Conservation (phyloP, 2,329 filamentous ascomycete genomes). For the Fusarium duplospermum region DNA sequence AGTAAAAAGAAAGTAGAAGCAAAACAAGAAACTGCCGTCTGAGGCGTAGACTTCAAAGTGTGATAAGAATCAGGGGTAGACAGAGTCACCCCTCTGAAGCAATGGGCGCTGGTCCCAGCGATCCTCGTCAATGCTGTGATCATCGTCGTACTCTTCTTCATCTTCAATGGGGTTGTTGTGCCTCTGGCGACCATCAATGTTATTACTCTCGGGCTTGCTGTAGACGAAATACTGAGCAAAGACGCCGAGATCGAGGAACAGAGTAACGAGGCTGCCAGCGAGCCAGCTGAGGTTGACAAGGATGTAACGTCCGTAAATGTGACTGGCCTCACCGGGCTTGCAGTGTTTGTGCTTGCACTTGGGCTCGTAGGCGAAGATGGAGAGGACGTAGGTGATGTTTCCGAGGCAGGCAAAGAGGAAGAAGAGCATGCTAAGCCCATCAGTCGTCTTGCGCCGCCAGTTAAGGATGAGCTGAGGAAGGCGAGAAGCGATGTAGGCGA, state of each 20-base stretch:
- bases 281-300: conserved; percentile 93
- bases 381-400: conserved; percentile 92
- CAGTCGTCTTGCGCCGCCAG: conserved; percentile 90
- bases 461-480: conserved; percentile 93
- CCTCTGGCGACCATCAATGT: conserved; percentile 11
- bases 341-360: conserved; percentile 70
- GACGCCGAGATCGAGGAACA: conserved; percentile 85
- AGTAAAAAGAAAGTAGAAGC: conserved; percentile 18
- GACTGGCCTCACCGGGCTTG: conserved; percentile 70
- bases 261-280: conserved; percentile 86
- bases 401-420: conserved; percentile 97
- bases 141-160: conserved; percentile 44
- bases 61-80: conserved; percentile 32
- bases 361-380: conserved; percentile 90
- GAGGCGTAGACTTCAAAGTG: background rate
- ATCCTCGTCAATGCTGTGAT: conserved; percentile 42
- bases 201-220: conserved; percentile 57
- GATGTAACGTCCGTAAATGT: conserved; percentile 83
- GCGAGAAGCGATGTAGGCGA: conserved; percentile 88
- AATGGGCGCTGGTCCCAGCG: conserved; percentile 57
- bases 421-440: conserved; percentile 93
- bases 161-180: conserved; percentile 30
- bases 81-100: conserved; percentile 48
- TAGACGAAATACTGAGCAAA: conserved; percentile 96
- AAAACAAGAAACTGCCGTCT: conserved; percentile 33